Evolutionary conservation across 345 rosid genomes (phyloP).

Genomic region (Ceriops tagal): DNA sequence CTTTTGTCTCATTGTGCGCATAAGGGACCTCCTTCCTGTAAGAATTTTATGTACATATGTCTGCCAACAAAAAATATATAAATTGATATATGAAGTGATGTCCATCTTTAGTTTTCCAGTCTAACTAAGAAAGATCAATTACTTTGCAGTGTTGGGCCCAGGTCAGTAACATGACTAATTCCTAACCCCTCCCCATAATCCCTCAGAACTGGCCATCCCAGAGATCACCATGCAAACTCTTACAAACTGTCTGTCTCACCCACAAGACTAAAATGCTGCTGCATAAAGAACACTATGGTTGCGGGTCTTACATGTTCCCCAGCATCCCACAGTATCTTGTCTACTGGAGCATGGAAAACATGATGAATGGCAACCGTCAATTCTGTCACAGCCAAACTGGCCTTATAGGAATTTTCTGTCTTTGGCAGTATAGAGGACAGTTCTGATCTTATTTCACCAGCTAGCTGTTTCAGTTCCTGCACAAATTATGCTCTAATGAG

Average conservation of each 20-base stretch:
- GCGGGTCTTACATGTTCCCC: slow-evolving; percentile 63
- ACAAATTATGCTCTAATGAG: slow-evolving; percentile 12
- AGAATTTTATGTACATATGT: slow-evolving; percentile 84
- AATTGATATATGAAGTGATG: background rate
- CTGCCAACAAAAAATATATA: slow-evolving; percentile 37
- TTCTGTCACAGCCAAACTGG: slow-evolving; percentile 73
- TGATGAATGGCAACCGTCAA: slow-evolving; percentile 81
- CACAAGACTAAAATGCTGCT: background rate
- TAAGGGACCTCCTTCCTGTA: slow-evolving; percentile 70
- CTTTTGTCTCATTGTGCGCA: slow-evolving; percentile 56
- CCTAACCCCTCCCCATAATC: background rate
- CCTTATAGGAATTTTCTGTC: slow-evolving; percentile 47
- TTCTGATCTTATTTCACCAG: slow-evolving; percentile 65
- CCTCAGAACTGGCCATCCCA: background rate
- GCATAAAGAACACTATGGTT: background rate
- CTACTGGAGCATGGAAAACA: slow-evolving; percentile 79
- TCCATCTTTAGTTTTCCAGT: background rate
- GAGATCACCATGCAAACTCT: background rate
- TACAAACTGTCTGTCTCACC: background rate
- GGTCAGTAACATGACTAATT: background rate
- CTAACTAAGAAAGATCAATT: background rate
- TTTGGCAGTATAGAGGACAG: slow-evolving; percentile 44
- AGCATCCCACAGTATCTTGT: slow-evolving; percentile 87
- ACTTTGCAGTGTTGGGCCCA: background rate
- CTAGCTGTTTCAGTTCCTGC: slow-evolving; percentile 75